Conservation (phyloP, 331 rosid genomes). For the Acacia concinna region DNA sequence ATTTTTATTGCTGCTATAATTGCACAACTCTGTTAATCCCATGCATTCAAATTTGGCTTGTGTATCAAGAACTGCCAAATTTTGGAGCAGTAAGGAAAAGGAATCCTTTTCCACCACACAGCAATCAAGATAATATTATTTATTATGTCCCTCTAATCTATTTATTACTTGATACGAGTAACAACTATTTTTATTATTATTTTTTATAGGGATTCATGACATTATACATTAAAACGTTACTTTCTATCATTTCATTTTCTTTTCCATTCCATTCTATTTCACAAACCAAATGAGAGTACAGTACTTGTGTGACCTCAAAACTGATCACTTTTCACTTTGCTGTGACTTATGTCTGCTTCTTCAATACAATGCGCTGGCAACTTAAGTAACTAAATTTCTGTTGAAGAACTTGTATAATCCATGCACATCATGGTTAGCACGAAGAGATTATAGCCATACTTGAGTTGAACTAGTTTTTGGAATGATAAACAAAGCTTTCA, state of each 20-base stretch:
- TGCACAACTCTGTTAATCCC: background rate
- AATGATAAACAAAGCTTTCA: background rate
- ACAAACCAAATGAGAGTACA: background rate
- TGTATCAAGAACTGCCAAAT: background rate
- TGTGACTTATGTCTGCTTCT: background rate
- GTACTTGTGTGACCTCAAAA: background rate
- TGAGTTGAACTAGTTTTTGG: background rate
- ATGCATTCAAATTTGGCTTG: background rate
- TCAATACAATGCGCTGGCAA: background rate
- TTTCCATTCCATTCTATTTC: background rate
- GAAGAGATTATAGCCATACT: background rate
- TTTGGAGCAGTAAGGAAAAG: background rate
- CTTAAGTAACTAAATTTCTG: background rate
- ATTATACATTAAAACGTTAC: background rate
- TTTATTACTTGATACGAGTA: background rate
- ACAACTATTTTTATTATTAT: background rate
- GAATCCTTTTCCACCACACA: background rate
- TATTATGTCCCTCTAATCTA: background rate
- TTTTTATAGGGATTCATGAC: background rate
- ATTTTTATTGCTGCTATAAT: slow-evolving; percentile 16
- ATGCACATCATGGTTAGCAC: background rate
- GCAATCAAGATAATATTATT: background rate
- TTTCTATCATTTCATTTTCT: background rate
- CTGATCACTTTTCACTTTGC: background rate
- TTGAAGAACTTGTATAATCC: background rate